These are phyloP conservation scores for Ceratobasidium papillatum DNA, from an alignment of 1,284 basidiomycete species.

Conservation along the genomic window DNA sequence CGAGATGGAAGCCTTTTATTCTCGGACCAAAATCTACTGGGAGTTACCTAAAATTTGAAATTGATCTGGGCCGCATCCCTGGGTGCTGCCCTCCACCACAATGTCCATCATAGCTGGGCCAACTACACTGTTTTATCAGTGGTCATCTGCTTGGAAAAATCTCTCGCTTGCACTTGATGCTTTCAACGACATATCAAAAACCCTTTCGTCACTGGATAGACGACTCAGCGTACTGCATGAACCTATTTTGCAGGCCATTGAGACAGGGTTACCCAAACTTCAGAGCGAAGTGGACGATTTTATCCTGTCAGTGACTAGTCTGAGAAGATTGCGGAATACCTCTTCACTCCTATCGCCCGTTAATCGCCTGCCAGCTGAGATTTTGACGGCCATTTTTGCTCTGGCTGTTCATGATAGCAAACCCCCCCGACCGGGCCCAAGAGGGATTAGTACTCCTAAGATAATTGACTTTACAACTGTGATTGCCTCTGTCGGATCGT, in stretches of 20 bases:
- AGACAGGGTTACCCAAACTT: not conserved
- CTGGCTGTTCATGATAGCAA: not conserved
- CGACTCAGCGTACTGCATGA: not conserved
- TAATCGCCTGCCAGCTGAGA: not conserved
- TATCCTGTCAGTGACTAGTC: not conserved
- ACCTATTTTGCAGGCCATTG: not conserved
- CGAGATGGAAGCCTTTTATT: too few relatives aligned
- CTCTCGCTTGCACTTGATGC: not conserved
- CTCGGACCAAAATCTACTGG: too few relatives aligned
- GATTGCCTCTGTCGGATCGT: not conserved
- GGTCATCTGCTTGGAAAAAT: not conserved
- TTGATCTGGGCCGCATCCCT: too few relatives aligned
- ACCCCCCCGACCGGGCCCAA: not conserved
- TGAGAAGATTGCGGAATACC: not conserved
- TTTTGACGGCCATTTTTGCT: not conserved
- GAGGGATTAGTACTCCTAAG: not conserved
- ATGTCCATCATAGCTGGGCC: not conserved
- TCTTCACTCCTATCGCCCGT: not conserved
- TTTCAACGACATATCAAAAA: not conserved
- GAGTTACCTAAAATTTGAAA: too few relatives aligned
- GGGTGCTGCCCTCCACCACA: not conserved
- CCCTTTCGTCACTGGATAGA: not conserved
- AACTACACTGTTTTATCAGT: not conserved
- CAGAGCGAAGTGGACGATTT: not conserved
- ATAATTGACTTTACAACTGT: not conserved